A percentile compares a stretch with the other conserved stretches of the same genome.
Evolutionary conservation across 345 rosid species (phyloP).

Genomic region (Gossypium ekmanianum): DNA sequence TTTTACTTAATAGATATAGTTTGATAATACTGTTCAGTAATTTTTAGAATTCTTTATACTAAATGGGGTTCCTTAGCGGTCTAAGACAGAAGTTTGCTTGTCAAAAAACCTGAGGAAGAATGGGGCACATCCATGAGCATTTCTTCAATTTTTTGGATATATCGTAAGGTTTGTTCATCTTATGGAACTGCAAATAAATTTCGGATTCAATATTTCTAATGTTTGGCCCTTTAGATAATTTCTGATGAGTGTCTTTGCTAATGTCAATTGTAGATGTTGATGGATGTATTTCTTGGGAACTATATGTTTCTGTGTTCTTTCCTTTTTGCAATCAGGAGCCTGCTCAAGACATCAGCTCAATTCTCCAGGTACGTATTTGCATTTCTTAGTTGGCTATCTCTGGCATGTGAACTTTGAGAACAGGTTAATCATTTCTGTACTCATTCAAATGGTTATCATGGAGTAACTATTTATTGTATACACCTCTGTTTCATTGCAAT

Average conservation of each 20-base stretch:
- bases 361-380: conserved; percentile 41
- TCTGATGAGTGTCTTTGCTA: conserved; percentile 5
- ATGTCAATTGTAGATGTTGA: conserved; percentile 42
- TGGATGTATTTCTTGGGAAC: conserved; percentile 59
- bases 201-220: background rate
- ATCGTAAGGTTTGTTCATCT: conserved; percentile 34
- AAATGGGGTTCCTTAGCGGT: conserved; percentile 38
- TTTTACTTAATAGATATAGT: background rate
- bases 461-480: background rate
- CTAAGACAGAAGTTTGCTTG: conserved; percentile 55
- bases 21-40: conserved; percentile 1
- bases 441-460: background rate
- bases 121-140: conserved; percentile 38
- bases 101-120: conserved; percentile 38
- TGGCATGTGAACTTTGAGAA: background rate
- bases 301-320: conserved; percentile 45
- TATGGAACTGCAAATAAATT: background rate
- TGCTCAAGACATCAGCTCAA: conserved; percentile 32
- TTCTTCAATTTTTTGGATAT: conserved; percentile 30
- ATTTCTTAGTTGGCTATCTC: background rate
- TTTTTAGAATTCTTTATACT: background rate
- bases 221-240: conserved; percentile 4
- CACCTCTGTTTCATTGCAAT: background rate
- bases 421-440: background rate
- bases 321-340: conserved; percentile 37